These are phyloP conservation scores for Colletotrichum kahawae DNA, from an alignment of 2,329 filamentous ascomycete species.

Conservation along the genomic window DNA sequence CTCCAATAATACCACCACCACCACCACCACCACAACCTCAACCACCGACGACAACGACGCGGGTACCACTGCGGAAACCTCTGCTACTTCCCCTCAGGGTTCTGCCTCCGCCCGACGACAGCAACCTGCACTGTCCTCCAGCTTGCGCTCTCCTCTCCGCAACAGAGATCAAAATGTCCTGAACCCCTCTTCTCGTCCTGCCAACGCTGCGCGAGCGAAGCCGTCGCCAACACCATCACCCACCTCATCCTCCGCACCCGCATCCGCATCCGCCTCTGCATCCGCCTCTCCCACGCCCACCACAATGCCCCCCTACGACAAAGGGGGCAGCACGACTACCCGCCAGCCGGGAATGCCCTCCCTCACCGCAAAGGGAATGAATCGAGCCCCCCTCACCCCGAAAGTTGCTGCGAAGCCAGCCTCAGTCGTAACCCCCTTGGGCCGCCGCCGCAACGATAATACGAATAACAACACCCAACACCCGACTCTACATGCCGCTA, in stretches of 20 bases:
- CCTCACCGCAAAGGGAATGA: constrained; percentile 64
- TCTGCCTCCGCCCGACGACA: constrained; percentile 5
- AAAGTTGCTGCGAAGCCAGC: constrained; percentile 56
- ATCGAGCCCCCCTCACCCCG: constrained; percentile 56
- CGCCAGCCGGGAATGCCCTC: constrained; percentile 71
- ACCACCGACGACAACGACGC: neutral
- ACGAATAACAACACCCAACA: constrained; percentile 10
- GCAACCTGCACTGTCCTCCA: constrained; percentile 19
- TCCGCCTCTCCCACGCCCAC: constrained; percentile 4
- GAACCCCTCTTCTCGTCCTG: constrained; percentile 16
- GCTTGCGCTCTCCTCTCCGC: constrained; percentile 19
- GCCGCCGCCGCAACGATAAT: constrained; percentile 27
- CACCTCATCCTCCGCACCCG: neutral
- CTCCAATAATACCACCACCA: neutral
- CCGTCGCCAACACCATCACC: constrained; percentile 16
- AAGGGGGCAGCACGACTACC: constrained; percentile 53
- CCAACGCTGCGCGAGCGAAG: constrained; percentile 17
- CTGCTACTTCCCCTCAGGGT: neutral
- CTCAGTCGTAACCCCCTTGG: constrained; percentile 46
- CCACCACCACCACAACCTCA: neutral
- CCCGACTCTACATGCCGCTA: constrained; percentile 32
- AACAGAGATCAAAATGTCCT: constrained; percentile 23
- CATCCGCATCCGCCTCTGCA: neutral
- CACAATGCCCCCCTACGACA: constrained; percentile 46
- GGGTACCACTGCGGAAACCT: neutral